These are phyloP conservation scores for Cladosporium cucumerinum DNA, from an alignment of 2,329 filamentous ascomycete species.

Conservation along the genomic window DNA sequence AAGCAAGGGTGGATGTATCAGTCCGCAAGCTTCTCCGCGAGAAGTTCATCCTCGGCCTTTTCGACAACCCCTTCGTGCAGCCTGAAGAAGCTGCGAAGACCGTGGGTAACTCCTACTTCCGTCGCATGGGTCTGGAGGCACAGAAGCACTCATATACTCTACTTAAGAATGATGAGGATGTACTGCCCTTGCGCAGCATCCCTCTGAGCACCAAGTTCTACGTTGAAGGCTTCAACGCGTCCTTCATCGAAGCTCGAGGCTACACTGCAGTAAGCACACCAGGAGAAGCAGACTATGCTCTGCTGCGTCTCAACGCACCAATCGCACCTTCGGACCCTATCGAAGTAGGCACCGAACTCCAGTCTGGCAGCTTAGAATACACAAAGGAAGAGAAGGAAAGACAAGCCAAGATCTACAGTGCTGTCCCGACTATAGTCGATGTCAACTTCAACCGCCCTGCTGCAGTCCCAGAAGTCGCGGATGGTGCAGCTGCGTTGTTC, in stretches of 20 bases:
- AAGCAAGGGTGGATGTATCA: constrained; percentile 46
- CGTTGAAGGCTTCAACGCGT: constrained; percentile 36
- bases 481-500: constrained; percentile 38
- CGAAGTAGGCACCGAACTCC: constrained; percentile 39
- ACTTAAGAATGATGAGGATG: constrained; percentile 35
- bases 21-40: constrained; percentile 48
- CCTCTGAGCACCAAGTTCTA: constrained; percentile 33
- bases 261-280: constrained; percentile 36
- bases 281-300: constrained; percentile 41
- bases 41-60: constrained; percentile 52
- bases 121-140: constrained; percentile 36
- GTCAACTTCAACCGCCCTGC: constrained; percentile 46
- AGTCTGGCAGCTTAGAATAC: constrained; percentile 43
- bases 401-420: constrained; percentile 39
- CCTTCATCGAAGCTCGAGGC: constrained; percentile 32
- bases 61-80: constrained; percentile 52
- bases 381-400: constrained; percentile 39
- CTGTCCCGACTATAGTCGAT: constrained; percentile 43
- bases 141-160: constrained; percentile 38
- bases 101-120: constrained; percentile 47
- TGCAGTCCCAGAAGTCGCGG: constrained; percentile 43
- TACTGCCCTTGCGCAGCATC: constrained; percentile 30
- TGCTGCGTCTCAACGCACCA: constrained; percentile 41
- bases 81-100: constrained; percentile 39
- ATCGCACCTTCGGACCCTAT: constrained; percentile 42